Conservation (phyloP, 75 land plant genomes). For the Cunninghamia lanceolata region DNA sequence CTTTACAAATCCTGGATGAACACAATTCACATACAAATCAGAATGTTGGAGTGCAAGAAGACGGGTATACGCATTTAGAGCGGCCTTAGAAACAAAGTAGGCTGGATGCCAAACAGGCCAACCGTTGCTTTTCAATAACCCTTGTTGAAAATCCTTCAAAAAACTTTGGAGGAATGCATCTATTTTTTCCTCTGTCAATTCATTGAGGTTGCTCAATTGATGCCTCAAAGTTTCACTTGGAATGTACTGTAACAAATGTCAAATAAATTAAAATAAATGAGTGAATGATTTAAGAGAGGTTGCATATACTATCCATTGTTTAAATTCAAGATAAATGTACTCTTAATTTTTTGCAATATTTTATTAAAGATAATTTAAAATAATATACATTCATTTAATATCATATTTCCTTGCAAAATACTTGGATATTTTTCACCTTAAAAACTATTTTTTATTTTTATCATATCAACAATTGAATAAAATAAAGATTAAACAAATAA, state of each 20-base stretch:
- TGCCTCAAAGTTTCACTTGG: slow-evolving; percentile 11
- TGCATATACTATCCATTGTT: too few species aligned
- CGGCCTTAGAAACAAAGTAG: neutral
- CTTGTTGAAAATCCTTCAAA: slow-evolving; percentile 26
- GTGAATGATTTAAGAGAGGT: too few species aligned
- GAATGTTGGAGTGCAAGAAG: slow-evolving; percentile 27
- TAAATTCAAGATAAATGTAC: too few species aligned
- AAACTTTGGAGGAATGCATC: slow-evolving; percentile 25
- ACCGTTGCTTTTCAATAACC: slow-evolving; percentile 15
- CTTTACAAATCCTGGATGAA: slow-evolving; percentile 41
- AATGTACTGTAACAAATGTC: slow-evolving; percentile 21
- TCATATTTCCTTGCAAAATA: too few species aligned
- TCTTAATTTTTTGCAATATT: too few species aligned
- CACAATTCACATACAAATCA: slow-evolving; percentile 24
- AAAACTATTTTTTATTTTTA: too few species aligned
- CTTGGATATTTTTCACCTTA: too few species aligned
- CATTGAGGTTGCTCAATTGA: slow-evolving; percentile 12
- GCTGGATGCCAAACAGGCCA: slow-evolving; percentile 18
- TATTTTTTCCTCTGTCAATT: slow-evolving; percentile 27
- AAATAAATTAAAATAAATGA: too few species aligned
- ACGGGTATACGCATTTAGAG: slow-evolving; percentile 23
- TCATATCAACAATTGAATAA: too few species aligned
- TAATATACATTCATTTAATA: too few species aligned
- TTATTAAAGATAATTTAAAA: too few species aligned
- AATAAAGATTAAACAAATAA: too few species aligned